phyloP scores from a whole-genome alignment of 2,329 filamentous ascomycete species.

The Pseudogymnoascus sp. region DNA sequence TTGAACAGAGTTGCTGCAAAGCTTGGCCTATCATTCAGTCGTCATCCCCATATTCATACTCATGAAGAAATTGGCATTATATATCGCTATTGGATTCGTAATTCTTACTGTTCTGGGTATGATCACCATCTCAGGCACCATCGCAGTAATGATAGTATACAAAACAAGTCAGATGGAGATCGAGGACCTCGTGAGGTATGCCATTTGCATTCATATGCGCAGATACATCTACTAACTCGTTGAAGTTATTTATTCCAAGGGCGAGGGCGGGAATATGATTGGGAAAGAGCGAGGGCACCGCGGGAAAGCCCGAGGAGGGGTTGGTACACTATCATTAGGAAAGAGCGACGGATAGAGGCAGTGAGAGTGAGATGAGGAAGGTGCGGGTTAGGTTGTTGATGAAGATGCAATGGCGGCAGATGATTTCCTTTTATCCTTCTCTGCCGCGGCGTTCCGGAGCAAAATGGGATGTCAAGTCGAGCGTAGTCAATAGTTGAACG shows the following conservation, averaged over 20 bases:
- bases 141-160: background rate
- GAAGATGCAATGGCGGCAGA: too few relatives aligned
- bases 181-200: background rate
- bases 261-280: background rate
- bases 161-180: background rate
- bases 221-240: background rate
- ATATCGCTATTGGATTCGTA: background rate
- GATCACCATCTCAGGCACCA: background rate
- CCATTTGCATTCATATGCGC: background rate
- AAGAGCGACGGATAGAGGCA: background rate
- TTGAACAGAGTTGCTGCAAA: background rate
- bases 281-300: background rate
- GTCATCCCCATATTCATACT: background rate
- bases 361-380: background rate
- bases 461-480: too few relatives aligned
- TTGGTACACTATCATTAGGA: background rate
- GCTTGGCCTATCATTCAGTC: background rate
- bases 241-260: background rate
- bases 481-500: too few relatives aligned
- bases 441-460: too few relatives aligned
- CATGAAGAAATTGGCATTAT: background rate
- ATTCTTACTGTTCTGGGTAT: background rate
- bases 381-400: background rate
- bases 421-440: too few relatives aligned
- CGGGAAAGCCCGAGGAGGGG: background rate